Conservation (phyloP, 768 basidiomycete genomes). For the Lentinula edodes region DNA sequence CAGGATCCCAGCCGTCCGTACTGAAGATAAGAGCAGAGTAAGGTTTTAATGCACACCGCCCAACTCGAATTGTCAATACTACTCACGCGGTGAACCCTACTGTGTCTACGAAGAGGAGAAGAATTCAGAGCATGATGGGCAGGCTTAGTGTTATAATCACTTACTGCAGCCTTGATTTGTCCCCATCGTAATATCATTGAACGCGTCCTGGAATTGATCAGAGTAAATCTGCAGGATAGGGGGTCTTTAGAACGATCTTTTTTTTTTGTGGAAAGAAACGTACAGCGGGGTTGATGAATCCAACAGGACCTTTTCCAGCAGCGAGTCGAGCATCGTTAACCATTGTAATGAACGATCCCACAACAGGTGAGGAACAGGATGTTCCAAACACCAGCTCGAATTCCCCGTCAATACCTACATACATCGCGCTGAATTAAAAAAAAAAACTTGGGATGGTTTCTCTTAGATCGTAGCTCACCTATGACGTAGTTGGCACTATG, state of each 20-base stretch:
- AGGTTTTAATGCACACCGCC: neutral
- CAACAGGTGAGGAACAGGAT: slow-evolving; percentile 42
- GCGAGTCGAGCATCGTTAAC: slow-evolving; percentile 49
- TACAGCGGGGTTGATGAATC: slow-evolving; percentile 45
- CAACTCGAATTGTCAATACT: slow-evolving; percentile 10
- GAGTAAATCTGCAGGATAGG: slow-evolving; percentile 28
- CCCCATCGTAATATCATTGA: slow-evolving; percentile 37
- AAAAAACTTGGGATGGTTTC: too few relatives aligned
- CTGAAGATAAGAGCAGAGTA: slow-evolving; percentile 12
- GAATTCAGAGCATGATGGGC: neutral
- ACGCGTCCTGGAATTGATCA: slow-evolving; percentile 22
- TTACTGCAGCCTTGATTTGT: slow-evolving; percentile 35
- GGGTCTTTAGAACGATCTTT: neutral
- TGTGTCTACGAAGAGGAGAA: slow-evolving; percentile 16
- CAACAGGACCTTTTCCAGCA: slow-evolving; percentile 35
- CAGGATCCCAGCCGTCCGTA: slow-evolving; percentile 36
- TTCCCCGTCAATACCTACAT: slow-evolving; percentile 29
- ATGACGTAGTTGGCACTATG: slow-evolving; percentile 34
- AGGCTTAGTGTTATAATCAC: slow-evolving; percentile 5
- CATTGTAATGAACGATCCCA: slow-evolving; percentile 44
- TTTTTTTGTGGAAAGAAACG: slow-evolving; percentile 2
- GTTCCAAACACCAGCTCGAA: slow-evolving; percentile 42
- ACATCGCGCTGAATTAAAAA: neutral
- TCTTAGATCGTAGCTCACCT: slow-evolving; percentile 15
- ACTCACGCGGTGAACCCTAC: slow-evolving; percentile 5